Evolutionary conservation across 495 filamentous ascomycete species (phyloP).

Genomic region (Tuber indicum): DNA sequence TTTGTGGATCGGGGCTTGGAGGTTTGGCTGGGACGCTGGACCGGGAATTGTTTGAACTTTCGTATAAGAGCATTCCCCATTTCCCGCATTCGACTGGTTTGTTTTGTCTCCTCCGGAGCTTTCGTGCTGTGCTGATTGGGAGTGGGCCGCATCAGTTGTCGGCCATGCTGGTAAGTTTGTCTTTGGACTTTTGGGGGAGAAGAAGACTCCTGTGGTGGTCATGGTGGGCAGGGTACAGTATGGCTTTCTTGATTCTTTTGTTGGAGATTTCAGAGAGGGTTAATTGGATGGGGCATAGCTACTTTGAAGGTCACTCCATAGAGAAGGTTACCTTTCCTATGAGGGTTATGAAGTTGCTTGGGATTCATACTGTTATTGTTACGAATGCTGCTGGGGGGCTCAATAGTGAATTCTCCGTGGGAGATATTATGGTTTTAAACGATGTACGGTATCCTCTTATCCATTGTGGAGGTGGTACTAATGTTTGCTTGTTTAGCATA

Average conservation of each 20-base stretch:
- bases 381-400: conserved; percentile 74
- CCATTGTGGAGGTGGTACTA: background rate
- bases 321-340: conserved; percentile 62
- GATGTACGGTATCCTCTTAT: conserved; percentile 49
- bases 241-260: conserved; percentile 42
- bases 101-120: conserved; percentile 17
- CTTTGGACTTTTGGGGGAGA: conserved; percentile 56
- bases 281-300: conserved; percentile 48
- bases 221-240: conserved; percentile 71
- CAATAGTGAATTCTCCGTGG: conserved; percentile 61
- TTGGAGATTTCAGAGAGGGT: conserved; percentile 3
- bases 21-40: conserved; percentile 58
- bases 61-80: conserved; percentile 58
- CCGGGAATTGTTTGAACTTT: conserved; percentile 51
- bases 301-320: conserved; percentile 70
- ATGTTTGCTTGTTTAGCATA: conserved; percentile 51
- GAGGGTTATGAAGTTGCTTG: conserved; percentile 62
- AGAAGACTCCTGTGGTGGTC: conserved; percentile 56
- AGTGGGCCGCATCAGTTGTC: conserved; percentile 45
- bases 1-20: conserved; percentile 68
- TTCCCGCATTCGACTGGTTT: conserved; percentile 62
- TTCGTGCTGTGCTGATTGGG: background rate
- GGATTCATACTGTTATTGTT: conserved; percentile 59
- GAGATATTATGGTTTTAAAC: conserved; percentile 66
- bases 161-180: conserved; percentile 72